These are phyloP conservation scores for Dioszegia hungarica DNA, from an alignment of 768 basidiomycete species.

Conservation along the genomic window DNA sequence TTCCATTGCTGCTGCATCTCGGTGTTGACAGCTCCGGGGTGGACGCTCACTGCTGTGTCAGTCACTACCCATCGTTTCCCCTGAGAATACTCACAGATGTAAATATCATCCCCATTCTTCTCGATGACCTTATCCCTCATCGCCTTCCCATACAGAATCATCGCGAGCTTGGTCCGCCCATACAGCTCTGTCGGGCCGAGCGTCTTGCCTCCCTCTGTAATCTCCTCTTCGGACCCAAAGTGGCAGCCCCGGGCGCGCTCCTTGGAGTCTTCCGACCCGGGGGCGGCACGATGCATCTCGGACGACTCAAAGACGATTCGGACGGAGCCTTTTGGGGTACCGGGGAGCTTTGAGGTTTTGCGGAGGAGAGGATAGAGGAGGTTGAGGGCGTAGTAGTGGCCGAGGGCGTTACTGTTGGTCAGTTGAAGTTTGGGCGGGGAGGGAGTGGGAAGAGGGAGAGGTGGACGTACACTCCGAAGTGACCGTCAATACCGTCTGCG, in stretches of 20 bases:
- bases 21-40: conserved; percentile 48
- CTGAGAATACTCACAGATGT: conserved; percentile 13
- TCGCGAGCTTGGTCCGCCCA: conserved; percentile 52
- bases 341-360: conserved; percentile 45
- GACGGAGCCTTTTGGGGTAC: conserved; percentile 37
- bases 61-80: not conserved
- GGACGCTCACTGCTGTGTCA: conserved; percentile 27
- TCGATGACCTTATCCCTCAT: conserved; percentile 46
- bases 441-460: not conserved
- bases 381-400: conserved; percentile 53
- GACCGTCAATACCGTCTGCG: conserved; percentile 36
- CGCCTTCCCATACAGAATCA: conserved; percentile 50
- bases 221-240: conserved; percentile 51
- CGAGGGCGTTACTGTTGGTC: conserved; percentile 45
- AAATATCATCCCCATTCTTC: conserved; percentile 44
- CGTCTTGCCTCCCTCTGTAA: conserved; percentile 45
- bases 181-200: conserved; percentile 48
- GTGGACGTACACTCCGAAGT: conserved; percentile 17
- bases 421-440: conserved; percentile 16
- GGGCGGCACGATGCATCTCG: conserved; percentile 51
- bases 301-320: conserved; percentile 52
- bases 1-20: conserved; percentile 46
- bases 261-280: conserved; percentile 26
- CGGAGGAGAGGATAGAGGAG: conserved; percentile 51
- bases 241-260: conserved; percentile 23